Conservation (phyloP, 495 filamentous ascomycete genomes). For the Aspergillus sparsus region DNA sequence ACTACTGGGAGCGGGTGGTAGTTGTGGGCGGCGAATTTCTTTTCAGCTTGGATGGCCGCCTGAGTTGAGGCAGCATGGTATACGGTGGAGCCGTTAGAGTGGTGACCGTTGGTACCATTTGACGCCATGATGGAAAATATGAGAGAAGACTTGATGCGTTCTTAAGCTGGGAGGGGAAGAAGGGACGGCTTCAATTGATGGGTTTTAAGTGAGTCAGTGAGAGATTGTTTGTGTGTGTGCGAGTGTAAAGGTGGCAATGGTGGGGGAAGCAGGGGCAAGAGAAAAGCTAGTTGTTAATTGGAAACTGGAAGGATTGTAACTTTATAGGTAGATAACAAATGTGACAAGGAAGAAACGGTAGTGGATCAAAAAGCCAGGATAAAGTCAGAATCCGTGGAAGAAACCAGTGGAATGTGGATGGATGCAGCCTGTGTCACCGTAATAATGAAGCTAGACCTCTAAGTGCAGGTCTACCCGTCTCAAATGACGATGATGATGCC, state of each 20-base stretch:
- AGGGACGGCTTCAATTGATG: too few species aligned
- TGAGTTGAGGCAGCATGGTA: slow-evolving; percentile 83
- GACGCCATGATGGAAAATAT: slow-evolving; percentile 41
- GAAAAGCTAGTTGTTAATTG: slow-evolving; percentile 2
- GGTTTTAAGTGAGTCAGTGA: neutral
- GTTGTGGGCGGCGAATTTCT: slow-evolving; percentile 91
- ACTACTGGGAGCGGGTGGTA: slow-evolving; percentile 97
- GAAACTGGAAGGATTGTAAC: neutral
- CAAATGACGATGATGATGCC: slow-evolving; percentile 11
- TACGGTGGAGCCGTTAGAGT: slow-evolving; percentile 42
- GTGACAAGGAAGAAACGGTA: neutral
- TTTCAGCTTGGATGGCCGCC: slow-evolving; percentile 75
- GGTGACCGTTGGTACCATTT: slow-evolving; percentile 27
- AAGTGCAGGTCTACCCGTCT: slow-evolving; percentile 42
- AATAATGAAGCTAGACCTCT: slow-evolving; percentile 29
- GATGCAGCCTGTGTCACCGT: slow-evolving; percentile 1
- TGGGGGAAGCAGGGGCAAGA: too few species aligned
- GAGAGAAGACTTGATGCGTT: neutral
- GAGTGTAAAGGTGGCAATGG: neutral
- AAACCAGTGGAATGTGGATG: slow-evolving; percentile 9
- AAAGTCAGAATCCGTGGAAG: neutral
- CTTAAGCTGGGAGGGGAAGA: too few species aligned
- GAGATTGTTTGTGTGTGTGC: neutral
- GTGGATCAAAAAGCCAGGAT: neutral
- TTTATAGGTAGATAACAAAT: too few species aligned